phyloP scores from a whole-genome alignment of 1,139 yeast genomes.

The Kazachstania sp. region DNA sequence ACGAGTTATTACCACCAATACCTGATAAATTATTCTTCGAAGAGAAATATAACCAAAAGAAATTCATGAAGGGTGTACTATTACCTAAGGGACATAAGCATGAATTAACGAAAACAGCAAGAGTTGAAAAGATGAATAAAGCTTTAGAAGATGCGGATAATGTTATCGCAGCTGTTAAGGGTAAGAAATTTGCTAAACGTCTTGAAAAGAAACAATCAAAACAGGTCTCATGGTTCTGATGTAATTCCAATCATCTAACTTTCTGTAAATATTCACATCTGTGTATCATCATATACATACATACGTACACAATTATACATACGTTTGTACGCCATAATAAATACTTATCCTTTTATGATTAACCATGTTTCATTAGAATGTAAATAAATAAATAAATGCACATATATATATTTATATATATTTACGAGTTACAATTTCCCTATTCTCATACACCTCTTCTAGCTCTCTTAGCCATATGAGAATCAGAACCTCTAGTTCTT shows the following conservation, averaged over 20 bases:
- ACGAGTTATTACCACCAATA: conserved; percentile 68
- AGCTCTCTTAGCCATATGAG: conserved; percentile 25
- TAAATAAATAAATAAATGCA: neutral
- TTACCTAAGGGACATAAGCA: conserved; percentile 74
- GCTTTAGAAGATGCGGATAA: conserved; percentile 72
- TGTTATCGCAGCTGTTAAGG: conserved; percentile 57
- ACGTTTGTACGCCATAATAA: too few relatives aligned
- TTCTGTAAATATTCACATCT: too few relatives aligned
- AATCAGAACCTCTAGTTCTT: conserved; percentile 28
- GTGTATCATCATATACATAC: neutral
- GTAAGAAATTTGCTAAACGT: conserved; percentile 48
- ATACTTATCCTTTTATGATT: neutral
- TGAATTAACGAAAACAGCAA: conserved; percentile 60
- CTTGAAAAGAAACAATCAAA: conserved; percentile 41
- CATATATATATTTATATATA: neutral
- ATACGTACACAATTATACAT: neutral
- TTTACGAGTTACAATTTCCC: neutral
- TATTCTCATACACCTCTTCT: conserved; percentile 27
- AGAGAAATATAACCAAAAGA: conserved; percentile 65
- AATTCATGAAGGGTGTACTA: conserved; percentile 69
- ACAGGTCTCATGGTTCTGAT: conserved; percentile 28
- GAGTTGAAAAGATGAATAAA: conserved; percentile 51
- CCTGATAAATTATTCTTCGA: conserved; percentile 59
- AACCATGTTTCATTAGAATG: neutral
- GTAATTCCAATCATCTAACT: neutral